Evolutionary conservation across 345 rosid genomes (phyloP).

Genomic region (Mallotus nudiflorus): DNA sequence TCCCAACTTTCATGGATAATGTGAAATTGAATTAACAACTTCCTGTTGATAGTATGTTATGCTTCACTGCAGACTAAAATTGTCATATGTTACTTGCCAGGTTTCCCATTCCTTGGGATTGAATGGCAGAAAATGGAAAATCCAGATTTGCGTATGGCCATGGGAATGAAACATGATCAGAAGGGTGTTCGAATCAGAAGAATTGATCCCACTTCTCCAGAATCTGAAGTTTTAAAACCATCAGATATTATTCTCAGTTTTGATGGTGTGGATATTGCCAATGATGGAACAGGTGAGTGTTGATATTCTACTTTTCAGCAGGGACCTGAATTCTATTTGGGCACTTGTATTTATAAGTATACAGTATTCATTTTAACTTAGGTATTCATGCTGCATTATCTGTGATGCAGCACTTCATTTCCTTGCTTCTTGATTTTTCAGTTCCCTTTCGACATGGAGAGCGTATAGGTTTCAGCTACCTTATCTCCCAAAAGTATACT

Average conservation of each 20-base stretch:
- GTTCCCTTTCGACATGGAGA: conserved; percentile 97
- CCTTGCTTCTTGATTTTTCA: conserved; percentile 32
- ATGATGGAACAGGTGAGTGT: conserved; percentile 88
- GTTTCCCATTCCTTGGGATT: conserved; percentile 87
- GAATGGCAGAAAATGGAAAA: conserved; percentile 99
- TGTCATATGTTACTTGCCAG: conserved; percentile 36
- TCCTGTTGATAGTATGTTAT: background rate
- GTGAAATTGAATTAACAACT: background rate
- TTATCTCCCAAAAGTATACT: conserved; percentile 84
- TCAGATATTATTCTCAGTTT: conserved; percentile 90
- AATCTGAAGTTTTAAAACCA: conserved; percentile 75
- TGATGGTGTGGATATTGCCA: conserved; percentile 84
- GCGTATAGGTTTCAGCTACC: conserved; percentile 93
- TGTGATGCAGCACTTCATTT: background rate
- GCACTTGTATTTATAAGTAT: background rate
- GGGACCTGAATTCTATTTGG: background rate
- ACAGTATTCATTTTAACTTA: background rate
- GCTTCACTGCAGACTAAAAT: background rate
- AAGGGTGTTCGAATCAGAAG: conserved; percentile 95
- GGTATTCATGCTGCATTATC: background rate
- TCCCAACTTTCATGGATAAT: background rate
- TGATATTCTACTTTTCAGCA: background rate
- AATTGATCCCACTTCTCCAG: conserved; percentile 91
- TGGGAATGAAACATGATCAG: conserved; percentile 83
- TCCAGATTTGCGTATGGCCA: conserved; percentile 73